phyloP scores from a whole-genome alignment of 2,329 filamentous ascomycete genomes.

The Cladosporium colombiae region DNA sequence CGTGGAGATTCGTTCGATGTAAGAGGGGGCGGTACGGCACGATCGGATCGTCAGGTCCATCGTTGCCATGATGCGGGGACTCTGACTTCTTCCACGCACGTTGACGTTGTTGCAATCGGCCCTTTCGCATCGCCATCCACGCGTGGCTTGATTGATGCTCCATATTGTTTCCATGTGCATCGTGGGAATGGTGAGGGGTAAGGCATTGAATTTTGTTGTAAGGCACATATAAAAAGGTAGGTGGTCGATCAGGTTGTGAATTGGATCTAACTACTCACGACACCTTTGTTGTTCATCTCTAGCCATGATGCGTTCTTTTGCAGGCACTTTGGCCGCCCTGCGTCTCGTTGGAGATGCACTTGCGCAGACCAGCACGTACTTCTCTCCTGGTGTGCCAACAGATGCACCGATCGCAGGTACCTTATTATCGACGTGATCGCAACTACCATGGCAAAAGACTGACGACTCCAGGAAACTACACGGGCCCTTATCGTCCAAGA shows the following conservation, averaged over 20 bases:
- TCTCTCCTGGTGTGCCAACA: conserved; percentile 33
- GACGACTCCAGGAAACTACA: conserved; percentile 40
- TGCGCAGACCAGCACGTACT: conserved; percentile 27
- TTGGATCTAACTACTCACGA: not conserved
- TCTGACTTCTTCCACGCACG: not conserved
- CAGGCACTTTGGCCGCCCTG: not conserved
- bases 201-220: not conserved
- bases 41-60: conserved; percentile 1
- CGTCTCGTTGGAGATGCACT: conserved; percentile 1
- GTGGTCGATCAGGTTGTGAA: not conserved
- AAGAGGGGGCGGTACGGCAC: not conserved
- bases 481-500: conserved; percentile 50
- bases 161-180: not conserved
- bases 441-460: not conserved
- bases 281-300: too few relatives aligned
- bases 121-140: not conserved
- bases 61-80: not conserved
- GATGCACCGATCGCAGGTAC: conserved; percentile 36
- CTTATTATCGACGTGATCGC: not conserved
- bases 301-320: conserved; percentile 6
- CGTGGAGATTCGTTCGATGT: not conserved
- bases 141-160: not conserved
- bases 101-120: conserved; percentile 10
- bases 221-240: not conserved
- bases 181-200: conserved; percentile 14